These are phyloP conservation scores for Cytidiella melzeri DNA, from an alignment of 768 basidiomycete species.

Conservation along the genomic window DNA sequence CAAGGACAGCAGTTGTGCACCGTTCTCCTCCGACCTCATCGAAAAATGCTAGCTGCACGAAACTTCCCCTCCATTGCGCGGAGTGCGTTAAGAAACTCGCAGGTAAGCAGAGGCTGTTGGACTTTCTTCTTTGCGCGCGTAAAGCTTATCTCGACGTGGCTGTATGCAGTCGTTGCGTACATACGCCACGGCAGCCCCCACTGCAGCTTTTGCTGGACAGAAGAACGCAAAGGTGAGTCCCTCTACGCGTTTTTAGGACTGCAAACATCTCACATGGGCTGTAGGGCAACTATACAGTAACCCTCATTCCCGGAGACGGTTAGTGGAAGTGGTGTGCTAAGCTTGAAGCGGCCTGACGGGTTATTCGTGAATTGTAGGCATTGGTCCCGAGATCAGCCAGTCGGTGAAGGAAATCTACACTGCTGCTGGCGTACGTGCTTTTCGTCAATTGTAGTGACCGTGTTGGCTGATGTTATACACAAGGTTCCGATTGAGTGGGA, in stretches of 20 bases:
- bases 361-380: slow-evolving; percentile 51
- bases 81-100: slow-evolving; percentile 41
- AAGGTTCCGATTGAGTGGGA: slow-evolving; percentile 99
- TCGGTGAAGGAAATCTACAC: slow-evolving; percentile 91
- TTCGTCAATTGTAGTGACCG: slow-evolving; percentile 1
- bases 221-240: slow-evolving; percentile 77
- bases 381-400: slow-evolving; percentile 98
- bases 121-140: neutral
- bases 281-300: slow-evolving; percentile 95
- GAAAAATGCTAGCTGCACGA: slow-evolving; percentile 55
- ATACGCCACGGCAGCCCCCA: slow-evolving; percentile 73
- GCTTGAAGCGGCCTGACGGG: slow-evolving; percentile 7
- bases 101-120: slow-evolving; percentile 43
- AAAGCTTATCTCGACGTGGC: slow-evolving; percentile 4
- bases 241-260: neutral
- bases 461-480: neutral
- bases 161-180: slow-evolving; percentile 44
- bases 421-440: slow-evolving; percentile 64
- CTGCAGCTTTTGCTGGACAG: slow-evolving; percentile 85
- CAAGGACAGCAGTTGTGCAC: slow-evolving; percentile 5
- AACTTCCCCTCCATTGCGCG: slow-evolving; percentile 51
- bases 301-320: slow-evolving; percentile 97
- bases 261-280: slow-evolving; percentile 2
- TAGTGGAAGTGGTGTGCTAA: slow-evolving; percentile 20
- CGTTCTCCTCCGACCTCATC: slow-evolving; percentile 16